Evolutionary conservation across 2,329 filamentous ascomycete species (phyloP).

Genomic region (Neurospora crassa): DNA sequence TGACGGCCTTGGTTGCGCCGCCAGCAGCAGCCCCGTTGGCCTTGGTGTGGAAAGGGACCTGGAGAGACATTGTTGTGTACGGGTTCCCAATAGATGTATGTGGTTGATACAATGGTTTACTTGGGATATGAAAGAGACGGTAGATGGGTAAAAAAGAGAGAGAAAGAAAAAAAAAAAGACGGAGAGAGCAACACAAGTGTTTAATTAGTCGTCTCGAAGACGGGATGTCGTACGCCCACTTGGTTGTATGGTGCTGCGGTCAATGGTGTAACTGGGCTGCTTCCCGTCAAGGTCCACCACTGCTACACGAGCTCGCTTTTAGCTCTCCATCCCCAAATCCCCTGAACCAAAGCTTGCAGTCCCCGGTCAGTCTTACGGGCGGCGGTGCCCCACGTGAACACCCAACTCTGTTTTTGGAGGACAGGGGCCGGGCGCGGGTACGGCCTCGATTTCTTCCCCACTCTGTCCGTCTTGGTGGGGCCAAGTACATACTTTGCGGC

Average conservation of each 20-base stretch:
- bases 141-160: background rate
- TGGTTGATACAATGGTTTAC: background rate
- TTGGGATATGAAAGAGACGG: background rate
- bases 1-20: constrained; percentile 81
- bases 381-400: constrained; percentile 7
- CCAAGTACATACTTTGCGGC: background rate
- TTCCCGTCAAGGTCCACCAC: background rate
- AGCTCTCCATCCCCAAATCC: constrained; percentile 3
- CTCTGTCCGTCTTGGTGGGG: background rate
- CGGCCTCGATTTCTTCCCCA: background rate
- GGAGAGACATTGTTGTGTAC: constrained; percentile 38
- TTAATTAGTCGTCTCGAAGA: background rate
- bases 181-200: background rate
- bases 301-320: background rate
- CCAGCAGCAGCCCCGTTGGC: constrained; percentile 32
- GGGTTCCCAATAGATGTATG: background rate
- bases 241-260: background rate
- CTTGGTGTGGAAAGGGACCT: constrained; percentile 43
- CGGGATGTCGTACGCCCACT: background rate
- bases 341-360: constrained; percentile 7
- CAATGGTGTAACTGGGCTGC: background rate
- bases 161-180: background rate
- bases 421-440: constrained; percentile 6
- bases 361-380: background rate
- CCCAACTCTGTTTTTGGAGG: background rate